These are phyloP conservation scores for Forsythia viridissima DNA, from an alignment of 257 asterid genomes.

Conservation along the genomic window DNA sequence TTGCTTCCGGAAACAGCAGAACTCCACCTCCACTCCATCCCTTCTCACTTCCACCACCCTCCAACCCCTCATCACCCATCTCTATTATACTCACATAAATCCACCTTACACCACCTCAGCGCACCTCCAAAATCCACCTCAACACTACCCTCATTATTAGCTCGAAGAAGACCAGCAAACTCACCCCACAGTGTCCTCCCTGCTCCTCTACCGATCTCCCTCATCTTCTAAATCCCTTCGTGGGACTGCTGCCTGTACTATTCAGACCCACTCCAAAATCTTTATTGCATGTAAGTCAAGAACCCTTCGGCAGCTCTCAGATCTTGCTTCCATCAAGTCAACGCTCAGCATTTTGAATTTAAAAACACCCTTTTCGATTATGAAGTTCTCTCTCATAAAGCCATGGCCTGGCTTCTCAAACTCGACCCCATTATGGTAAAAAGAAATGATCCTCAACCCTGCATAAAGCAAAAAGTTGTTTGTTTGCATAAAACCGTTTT, in stretches of 20 bases:
- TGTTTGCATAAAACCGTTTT: too few relatives aligned
- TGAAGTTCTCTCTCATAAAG: conserved; percentile 39
- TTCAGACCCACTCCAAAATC: conserved; percentile 72
- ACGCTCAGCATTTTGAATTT: conserved; percentile 48
- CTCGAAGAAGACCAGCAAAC: neutral
- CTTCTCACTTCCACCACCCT: neutral
- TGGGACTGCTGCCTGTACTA: conserved; percentile 23
- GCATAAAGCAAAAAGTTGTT: too few relatives aligned
- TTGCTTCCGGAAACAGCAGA: neutral
- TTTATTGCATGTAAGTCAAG: conserved; percentile 74
- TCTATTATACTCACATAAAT: neutral
- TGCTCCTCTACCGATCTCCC: too few relatives aligned
- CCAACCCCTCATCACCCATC: neutral
- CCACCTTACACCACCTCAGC: conserved; percentile 29
- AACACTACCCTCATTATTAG: neutral
- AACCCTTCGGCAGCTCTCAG: conserved; percentile 73
- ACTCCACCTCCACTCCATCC: neutral
- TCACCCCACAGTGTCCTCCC: neutral
- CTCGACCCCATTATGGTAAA: conserved; percentile 69
- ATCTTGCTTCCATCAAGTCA: conserved; percentile 69
- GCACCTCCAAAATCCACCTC: neutral
- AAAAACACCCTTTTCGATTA: conserved; percentile 40
- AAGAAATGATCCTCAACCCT: too few relatives aligned
- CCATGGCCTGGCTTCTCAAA: conserved; percentile 49
- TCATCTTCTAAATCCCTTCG: neutral